Evolutionary conservation across 345 rosid species (phyloP).

Genomic region (Microthlaspi erraticum): DNA sequence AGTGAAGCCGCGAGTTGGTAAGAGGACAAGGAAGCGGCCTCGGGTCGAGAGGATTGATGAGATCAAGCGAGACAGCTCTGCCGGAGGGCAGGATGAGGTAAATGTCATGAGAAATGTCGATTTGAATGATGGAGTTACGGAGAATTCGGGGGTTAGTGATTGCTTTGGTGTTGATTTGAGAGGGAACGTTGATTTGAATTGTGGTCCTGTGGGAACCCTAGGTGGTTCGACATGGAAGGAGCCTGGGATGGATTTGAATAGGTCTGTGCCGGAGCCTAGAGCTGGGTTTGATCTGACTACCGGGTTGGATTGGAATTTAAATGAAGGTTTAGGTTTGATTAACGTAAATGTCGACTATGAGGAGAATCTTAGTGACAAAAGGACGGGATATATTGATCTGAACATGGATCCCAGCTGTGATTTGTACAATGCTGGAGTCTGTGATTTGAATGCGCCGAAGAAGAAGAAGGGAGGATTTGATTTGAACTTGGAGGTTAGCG

Average conservation of each 20-base stretch:
- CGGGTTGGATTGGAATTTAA: slow-evolving; percentile 67
- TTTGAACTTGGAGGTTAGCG: slow-evolving; percentile 73
- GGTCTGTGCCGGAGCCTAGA: slow-evolving; percentile 36
- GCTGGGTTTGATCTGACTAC: slow-evolving; percentile 66
- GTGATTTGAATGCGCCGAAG: slow-evolving; percentile 42
- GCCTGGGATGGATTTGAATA: slow-evolving; percentile 45
- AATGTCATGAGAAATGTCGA: slow-evolving; percentile 48
- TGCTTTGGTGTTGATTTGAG: slow-evolving; percentile 43
- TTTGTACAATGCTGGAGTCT: slow-evolving; percentile 48
- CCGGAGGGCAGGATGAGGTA: slow-evolving; percentile 29
- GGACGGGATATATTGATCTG: slow-evolving; percentile 66
- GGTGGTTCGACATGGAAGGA: slow-evolving; percentile 32
- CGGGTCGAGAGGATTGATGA: slow-evolving; percentile 41
- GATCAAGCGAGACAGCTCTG: slow-evolving; percentile 41
- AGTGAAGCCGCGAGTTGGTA: slow-evolving; percentile 49
- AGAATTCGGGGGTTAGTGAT: slow-evolving; percentile 42
- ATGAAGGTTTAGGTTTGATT: slow-evolving; percentile 52
- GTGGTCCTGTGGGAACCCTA: slow-evolving; percentile 46
- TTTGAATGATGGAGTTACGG: slow-evolving; percentile 50
- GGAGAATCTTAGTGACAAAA: slow-evolving; percentile 40
- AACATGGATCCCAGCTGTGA: slow-evolving; percentile 73
- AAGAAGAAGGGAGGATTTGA: slow-evolving; percentile 69
- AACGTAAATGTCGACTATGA: slow-evolving; percentile 36
- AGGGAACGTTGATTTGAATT: slow-evolving; percentile 48
- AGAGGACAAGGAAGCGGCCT: slow-evolving; percentile 59